Percentiles rank a stretch among this genome's conserved stretches.
Evolutionary conservation across 192 early-diverging fungal species (phyloP).

Genomic region (Diversispora epigaea): DNA sequence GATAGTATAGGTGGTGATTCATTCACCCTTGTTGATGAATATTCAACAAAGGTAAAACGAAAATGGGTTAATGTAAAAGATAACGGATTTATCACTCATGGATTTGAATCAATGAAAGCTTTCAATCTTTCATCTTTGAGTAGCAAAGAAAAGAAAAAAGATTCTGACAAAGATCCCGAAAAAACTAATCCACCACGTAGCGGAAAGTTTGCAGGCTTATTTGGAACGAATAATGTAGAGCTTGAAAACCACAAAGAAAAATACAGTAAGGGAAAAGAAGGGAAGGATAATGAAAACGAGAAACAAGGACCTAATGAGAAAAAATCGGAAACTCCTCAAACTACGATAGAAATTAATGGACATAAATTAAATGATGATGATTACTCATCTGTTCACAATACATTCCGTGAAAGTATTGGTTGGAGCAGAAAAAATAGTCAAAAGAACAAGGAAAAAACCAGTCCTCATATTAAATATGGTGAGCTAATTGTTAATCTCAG

Average conservation of each 20-base stretch:
- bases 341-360: neutral
- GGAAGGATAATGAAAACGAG: neutral
- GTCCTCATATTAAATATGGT: slow-evolving; percentile 61
- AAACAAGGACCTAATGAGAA: neutral
- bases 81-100: neutral
- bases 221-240: neutral
- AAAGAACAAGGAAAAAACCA: neutral
- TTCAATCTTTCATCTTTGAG: slow-evolving; percentile 4
- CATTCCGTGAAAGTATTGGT: neutral
- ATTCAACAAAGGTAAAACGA: neutral
- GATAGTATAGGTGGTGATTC: neutral
- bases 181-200: neutral
- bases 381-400: neutral
- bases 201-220: neutral
- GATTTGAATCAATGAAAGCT: neutral
- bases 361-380: neutral
- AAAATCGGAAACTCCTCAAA: neutral
- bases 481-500: slow-evolving; percentile 31
- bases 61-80: neutral
- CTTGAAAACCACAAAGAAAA: neutral
- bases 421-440: neutral
- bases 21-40: neutral
- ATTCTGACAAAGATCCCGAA: neutral
- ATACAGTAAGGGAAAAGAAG: neutral
- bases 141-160: slow-evolving; percentile 6